phyloP scores from a whole-genome alignment of 2,329 filamentous ascomycete species.

The Colletotrichum navitas region DNA sequence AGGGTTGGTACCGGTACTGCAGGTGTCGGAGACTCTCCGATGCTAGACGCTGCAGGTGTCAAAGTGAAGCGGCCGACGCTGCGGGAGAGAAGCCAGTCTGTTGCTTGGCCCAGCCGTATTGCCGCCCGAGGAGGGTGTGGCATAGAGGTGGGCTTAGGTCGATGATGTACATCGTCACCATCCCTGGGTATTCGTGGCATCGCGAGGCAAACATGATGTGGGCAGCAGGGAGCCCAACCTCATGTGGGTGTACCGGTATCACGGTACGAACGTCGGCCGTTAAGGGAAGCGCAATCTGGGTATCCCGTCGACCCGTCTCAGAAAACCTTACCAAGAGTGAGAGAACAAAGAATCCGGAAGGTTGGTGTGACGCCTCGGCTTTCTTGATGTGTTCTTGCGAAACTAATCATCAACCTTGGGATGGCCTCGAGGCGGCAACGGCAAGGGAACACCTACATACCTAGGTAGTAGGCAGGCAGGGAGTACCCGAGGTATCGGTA shows the following conservation, averaged over 20 bases:
- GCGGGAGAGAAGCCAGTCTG: background rate
- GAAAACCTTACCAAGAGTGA: background rate
- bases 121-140: background rate
- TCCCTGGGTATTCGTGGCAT: background rate
- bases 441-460: background rate
- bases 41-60: slow-evolving; percentile 5
- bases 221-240: background rate
- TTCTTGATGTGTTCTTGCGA: background rate
- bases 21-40: background rate
- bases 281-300: background rate
- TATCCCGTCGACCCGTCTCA: background rate
- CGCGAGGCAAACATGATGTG: background rate
- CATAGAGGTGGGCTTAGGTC: background rate
- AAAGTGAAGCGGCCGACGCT: slow-evolving; percentile 7
- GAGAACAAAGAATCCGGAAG: background rate
- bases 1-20: background rate
- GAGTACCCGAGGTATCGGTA: no score
- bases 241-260: background rate
- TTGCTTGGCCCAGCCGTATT: background rate
- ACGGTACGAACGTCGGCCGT: background rate
- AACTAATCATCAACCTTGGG: background rate
- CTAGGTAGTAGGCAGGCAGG: no score
- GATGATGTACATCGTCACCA: background rate
- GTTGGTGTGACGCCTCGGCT: background rate
- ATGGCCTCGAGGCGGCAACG: background rate